Conservation (phyloP, 1,284 basidiomycete genomes). For the Malassezia restricta region DNA sequence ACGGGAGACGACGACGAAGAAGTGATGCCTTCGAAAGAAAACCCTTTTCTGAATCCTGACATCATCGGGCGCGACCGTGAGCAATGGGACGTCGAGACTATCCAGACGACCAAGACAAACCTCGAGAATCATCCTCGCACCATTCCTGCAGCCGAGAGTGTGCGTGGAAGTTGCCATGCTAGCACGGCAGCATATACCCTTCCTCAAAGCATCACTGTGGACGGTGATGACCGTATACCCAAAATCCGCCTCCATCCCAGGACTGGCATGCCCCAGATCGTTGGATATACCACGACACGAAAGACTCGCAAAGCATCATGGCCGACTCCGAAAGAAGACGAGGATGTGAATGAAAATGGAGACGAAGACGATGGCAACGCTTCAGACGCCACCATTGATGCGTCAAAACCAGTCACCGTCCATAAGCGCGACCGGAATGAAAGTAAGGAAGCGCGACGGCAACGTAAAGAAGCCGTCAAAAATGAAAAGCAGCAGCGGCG, state of each 20-base stretch:
- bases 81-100: conserved; percentile 44
- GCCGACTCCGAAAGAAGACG: not conserved
- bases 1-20: conserved; percentile 72
- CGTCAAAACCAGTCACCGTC: not conserved
- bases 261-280: conserved; percentile 34
- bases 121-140: conserved; percentile 42
- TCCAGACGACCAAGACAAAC: conserved; percentile 41
- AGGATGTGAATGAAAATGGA: not conserved
- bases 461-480: conserved; percentile 77
- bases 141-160: conserved; percentile 28
- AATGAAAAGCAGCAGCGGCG: conserved; percentile 45
- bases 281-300: conserved; percentile 27
- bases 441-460: conserved; percentile 70
- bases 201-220: not conserved
- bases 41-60: conserved; percentile 13
- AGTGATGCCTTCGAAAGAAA: conserved; percentile 52
- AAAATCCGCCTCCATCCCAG: conserved; percentile 34
- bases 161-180: conserved; percentile 1
- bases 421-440: conserved; percentile 50
- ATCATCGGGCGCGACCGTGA: conserved; percentile 26
- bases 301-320: conserved; percentile 11
- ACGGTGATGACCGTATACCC: conserved; percentile 24
- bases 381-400: not conserved
- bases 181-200: not conserved
- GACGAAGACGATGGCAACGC: not conserved